A percentile compares a stretch with the other conserved stretches of the same genome.
Conservation (phyloP, 2,329 filamentous ascomycete species). For the Fusarium dimerum region DNA sequence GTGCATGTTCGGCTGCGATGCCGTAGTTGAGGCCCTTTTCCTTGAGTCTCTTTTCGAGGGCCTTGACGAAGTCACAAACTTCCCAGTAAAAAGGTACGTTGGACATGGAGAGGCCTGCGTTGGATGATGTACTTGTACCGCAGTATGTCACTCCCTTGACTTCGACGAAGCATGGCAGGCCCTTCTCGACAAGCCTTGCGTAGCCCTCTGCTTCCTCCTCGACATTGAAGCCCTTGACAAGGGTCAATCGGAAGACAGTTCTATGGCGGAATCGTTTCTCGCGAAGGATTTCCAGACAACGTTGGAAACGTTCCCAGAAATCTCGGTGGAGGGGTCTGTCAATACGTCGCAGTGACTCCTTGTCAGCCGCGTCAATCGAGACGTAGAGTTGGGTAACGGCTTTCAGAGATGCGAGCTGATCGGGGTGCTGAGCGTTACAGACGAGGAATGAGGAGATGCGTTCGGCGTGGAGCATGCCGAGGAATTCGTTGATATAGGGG, state of each 20-base stretch:
- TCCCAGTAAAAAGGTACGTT: slow-evolving; percentile 97
- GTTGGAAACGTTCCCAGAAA: slow-evolving; percentile 95
- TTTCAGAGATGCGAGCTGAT: slow-evolving; percentile 78
- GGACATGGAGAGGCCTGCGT: slow-evolving; percentile 89
- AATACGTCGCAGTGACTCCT: slow-evolving; percentile 82
- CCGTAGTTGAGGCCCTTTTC: slow-evolving; percentile 78
- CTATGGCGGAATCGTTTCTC: slow-evolving; percentile 82
- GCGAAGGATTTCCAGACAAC: slow-evolving; percentile 85
- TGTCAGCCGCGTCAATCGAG: slow-evolving; percentile 91
- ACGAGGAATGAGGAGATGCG: slow-evolving; percentile 93
- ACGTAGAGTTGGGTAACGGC: slow-evolving; percentile 96
- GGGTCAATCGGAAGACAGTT: slow-evolving; percentile 90
- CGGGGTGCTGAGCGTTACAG: slow-evolving; percentile 95
- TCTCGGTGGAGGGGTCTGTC: slow-evolving; percentile 91
- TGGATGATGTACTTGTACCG: slow-evolving; percentile 81
- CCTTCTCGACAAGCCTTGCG: slow-evolving; percentile 82
- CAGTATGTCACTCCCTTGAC: slow-evolving; percentile 98
- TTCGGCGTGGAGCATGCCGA: slow-evolving; percentile 78
- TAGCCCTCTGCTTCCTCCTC: slow-evolving; percentile 92
- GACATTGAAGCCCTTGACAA: slow-evolving; percentile 98
- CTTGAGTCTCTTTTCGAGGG: slow-evolving; percentile 68
- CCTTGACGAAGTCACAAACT: slow-evolving; percentile 77
- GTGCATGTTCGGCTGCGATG: slow-evolving; percentile 91
- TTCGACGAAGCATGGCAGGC: slow-evolving; percentile 88
- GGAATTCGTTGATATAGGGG: slow-evolving; percentile 92